A percentile compares a stretch with the other conserved stretches of the same genome.
Conservation (phyloP, 345 rosid species). For the Pugionium dolabratum region DNA sequence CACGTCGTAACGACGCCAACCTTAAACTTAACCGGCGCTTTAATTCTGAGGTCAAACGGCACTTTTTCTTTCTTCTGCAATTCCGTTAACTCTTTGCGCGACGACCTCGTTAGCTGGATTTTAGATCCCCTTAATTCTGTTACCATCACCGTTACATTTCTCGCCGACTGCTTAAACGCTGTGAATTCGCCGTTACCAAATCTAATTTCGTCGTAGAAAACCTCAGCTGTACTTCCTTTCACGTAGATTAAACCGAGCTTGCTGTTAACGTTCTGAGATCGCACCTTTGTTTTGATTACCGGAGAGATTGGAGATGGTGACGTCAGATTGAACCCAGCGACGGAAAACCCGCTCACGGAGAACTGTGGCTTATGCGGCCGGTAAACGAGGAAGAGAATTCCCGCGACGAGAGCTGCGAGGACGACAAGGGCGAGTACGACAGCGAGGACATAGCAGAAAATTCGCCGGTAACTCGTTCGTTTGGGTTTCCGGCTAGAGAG, state of each 20-base stretch:
- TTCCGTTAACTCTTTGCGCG: constrained; percentile 31
- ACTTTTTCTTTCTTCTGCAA: constrained; percentile 46
- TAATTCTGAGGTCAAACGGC: constrained; percentile 52
- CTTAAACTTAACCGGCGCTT: constrained; percentile 67
- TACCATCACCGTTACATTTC: constrained; percentile 53
- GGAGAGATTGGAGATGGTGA: constrained; percentile 49
- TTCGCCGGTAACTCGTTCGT: constrained; percentile 43
- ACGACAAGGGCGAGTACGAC: constrained; percentile 37
- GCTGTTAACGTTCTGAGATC: constrained; percentile 54
- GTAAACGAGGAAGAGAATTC: constrained; percentile 56
- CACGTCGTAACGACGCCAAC: constrained; percentile 65
- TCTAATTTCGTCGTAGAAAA: constrained; percentile 41
- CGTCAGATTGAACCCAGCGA: constrained; percentile 57
- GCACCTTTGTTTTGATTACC: constrained; percentile 48
- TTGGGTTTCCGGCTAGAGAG: constrained; percentile 52
- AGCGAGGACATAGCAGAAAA: constrained; percentile 46
- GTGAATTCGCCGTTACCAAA: constrained; percentile 56
- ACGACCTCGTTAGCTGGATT: constrained; percentile 45
- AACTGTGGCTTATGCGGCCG: constrained; percentile 60
- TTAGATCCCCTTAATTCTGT: constrained; percentile 47
- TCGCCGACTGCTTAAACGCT: constrained; percentile 52
- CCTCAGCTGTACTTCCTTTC: constrained; percentile 42
- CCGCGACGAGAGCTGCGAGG: constrained; percentile 48
- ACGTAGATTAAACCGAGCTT: constrained; percentile 61
- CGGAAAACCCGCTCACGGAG: constrained; percentile 52